These are phyloP conservation scores for Euphrasia confusa DNA, from an alignment of 257 asterid genomes.

Conservation along the genomic window DNA sequence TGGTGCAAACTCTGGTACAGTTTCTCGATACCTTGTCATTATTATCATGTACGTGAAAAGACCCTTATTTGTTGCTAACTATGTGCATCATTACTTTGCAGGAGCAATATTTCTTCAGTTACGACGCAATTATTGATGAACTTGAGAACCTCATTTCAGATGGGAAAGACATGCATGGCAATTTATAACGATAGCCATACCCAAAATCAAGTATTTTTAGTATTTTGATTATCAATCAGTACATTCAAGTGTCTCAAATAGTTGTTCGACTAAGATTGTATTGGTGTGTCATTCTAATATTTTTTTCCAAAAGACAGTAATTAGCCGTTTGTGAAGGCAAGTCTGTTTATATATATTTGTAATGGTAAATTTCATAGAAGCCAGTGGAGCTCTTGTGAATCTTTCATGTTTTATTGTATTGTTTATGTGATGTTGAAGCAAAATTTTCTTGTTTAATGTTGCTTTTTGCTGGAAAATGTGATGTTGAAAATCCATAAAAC, in stretches of 20 bases:
- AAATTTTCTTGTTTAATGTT: no score
- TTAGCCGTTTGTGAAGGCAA: conserved; percentile 21
- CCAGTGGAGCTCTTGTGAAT: no score
- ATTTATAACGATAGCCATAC: conserved; percentile 23
- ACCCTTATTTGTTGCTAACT: conserved; percentile 15
- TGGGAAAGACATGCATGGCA: conserved; percentile 25
- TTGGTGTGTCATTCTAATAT: neutral
- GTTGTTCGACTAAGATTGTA: neutral
- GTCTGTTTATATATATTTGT: neutral
- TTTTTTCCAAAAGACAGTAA: conserved; percentile 1
- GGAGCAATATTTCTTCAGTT: conserved; percentile 83
- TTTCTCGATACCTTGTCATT: conserved; percentile 28
- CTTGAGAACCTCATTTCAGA: conserved; percentile 53
- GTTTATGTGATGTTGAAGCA: no score
- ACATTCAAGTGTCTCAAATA: neutral
- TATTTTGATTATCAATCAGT: conserved; percentile 7
- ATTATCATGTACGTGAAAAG: no score
- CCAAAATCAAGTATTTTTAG: neutral
- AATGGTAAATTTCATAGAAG: neutral
- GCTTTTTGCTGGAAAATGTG: no score
- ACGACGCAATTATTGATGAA: conserved; percentile 65
- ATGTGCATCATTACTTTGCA: conserved; percentile 25
- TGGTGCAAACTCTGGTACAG: conserved; percentile 81
- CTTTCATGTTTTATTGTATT: no score
- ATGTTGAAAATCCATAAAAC: no score